These are phyloP conservation scores for Anisodus tanguticus DNA, from an alignment of 257 asterid species.

Conservation along the genomic window DNA sequence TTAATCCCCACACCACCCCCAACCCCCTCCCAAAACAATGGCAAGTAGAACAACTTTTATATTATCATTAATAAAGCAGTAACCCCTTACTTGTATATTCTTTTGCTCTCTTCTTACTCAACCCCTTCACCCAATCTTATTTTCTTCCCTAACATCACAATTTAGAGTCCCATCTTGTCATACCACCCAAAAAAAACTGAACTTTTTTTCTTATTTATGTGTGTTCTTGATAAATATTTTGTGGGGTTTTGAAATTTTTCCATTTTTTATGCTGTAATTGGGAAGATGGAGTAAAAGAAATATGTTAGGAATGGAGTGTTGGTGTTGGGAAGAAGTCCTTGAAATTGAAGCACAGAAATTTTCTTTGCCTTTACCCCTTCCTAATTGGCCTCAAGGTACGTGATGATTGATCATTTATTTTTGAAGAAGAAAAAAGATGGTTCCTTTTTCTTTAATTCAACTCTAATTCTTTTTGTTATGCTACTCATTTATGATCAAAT, in stretches of 20 bases:
- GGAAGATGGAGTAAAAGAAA: slow-evolving; percentile 17
- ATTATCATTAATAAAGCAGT: background rate
- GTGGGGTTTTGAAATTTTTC: background rate
- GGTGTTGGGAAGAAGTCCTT: slow-evolving; percentile 36
- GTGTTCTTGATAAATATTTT: background rate
- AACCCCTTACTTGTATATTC: slow-evolving; percentile 21
- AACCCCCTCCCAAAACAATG: background rate
- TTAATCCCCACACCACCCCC: background rate
- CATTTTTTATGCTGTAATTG: slow-evolving; percentile 3
- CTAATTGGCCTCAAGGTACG: slow-evolving; percentile 78
- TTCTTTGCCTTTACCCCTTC: slow-evolving; percentile 71
- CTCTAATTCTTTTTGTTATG: background rate
- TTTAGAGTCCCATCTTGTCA: no score
- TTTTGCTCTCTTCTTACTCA: slow-evolving; percentile 42
- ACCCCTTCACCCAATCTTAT: slow-evolving; percentile 22
- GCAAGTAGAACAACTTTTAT: slow-evolving; percentile 4
- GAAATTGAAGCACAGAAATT: slow-evolving; percentile 44
- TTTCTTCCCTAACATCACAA: background rate
- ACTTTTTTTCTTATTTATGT: background rate
- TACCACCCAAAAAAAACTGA: background rate
- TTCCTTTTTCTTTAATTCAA: background rate
- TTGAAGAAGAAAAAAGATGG: background rate
- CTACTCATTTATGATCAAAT: background rate
- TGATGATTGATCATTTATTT: background rate
- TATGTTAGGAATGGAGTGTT: slow-evolving; percentile 60